A percentile compares a stretch with the other conserved stretches of the same genome.
Conservation (phyloP, 495 filamentous ascomycete genomes). For the Tuber brumale region DNA sequence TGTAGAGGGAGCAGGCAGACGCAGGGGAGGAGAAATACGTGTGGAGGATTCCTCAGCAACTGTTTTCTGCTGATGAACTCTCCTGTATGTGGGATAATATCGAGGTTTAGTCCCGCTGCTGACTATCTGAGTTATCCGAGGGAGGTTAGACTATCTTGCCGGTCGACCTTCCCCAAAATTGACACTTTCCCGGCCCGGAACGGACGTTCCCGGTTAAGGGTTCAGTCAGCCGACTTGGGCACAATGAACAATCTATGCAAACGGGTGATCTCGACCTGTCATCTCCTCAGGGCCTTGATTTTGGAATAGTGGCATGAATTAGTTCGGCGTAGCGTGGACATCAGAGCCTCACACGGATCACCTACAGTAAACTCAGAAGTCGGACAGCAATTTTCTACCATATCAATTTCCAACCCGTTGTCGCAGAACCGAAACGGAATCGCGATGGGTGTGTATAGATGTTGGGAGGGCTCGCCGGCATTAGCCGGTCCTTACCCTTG, state of each 20-base stretch:
- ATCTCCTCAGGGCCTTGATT: background rate
- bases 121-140: background rate
- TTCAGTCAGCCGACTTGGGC: too few species aligned
- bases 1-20: background rate
- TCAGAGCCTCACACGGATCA: background rate
- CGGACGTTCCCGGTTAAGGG: too few species aligned
- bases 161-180: too few species aligned
- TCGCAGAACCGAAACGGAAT: background rate
- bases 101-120: background rate
- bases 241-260: too few species aligned
- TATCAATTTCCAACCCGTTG: background rate
- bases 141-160: background rate
- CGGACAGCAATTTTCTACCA: background rate
- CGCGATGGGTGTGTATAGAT: background rate
- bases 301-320: background rate
- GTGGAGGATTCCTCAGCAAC: background rate
- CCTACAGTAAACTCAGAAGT: background rate
- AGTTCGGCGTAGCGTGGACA: background rate
- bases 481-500: too few species aligned
- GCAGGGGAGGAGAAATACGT: background rate
- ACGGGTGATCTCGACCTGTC: background rate
- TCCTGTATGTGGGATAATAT: background rate
- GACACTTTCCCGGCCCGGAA: too few species aligned
- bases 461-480: background rate
- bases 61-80: background rate